Percentiles rank a stretch among this genome's conserved stretches.
Evolutionary conservation across 495 filamentous ascomycete species (phyloP).

Genomic region (Trichoderma gamsii): DNA sequence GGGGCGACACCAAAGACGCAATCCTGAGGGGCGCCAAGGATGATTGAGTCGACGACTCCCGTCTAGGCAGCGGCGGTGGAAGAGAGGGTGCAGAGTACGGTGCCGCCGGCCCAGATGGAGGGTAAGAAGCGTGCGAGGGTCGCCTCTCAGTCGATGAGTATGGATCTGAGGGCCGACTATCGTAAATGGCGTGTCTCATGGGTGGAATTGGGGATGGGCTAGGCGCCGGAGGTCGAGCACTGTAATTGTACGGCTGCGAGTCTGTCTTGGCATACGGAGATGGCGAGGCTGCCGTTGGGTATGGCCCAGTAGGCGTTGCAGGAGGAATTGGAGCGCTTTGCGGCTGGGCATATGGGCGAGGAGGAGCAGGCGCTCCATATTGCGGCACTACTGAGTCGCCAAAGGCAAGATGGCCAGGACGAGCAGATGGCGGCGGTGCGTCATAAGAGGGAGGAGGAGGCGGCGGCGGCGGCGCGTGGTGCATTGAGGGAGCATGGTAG

Average conservation of each 20-base stretch:
- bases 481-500: slow-evolving; percentile 32
- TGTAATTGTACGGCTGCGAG: slow-evolving; percentile 10
- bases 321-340: slow-evolving; percentile 45
- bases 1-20: slow-evolving; percentile 14
- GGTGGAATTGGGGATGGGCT: slow-evolving; percentile 6
- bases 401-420: neutral
- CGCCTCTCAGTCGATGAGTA: slow-evolving; percentile 11
- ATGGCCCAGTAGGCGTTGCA: slow-evolving; percentile 37
- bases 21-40: slow-evolving; percentile 17
- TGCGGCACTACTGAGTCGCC: slow-evolving; percentile 20
- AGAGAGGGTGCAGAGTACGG: neutral
- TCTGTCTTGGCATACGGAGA: slow-evolving; percentile 21
- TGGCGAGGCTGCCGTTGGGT: slow-evolving; percentile 25
- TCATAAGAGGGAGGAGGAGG: slow-evolving; percentile 26
- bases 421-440: slow-evolving; percentile 30
- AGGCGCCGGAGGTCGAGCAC: neutral
- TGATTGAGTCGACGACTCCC: slow-evolving; percentile 1
- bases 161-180: slow-evolving; percentile 13
- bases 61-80: slow-evolving; percentile 5
- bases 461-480: slow-evolving; percentile 11
- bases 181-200: slow-evolving; percentile 9
- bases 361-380: slow-evolving; percentile 23
- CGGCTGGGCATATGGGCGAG: slow-evolving; percentile 39
- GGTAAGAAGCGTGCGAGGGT: neutral
- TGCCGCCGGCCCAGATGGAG: neutral